Evolutionary conservation across 2,329 filamentous ascomycete genomes (phyloP).

Genomic region (Colletotrichum higginsianum): DNA sequence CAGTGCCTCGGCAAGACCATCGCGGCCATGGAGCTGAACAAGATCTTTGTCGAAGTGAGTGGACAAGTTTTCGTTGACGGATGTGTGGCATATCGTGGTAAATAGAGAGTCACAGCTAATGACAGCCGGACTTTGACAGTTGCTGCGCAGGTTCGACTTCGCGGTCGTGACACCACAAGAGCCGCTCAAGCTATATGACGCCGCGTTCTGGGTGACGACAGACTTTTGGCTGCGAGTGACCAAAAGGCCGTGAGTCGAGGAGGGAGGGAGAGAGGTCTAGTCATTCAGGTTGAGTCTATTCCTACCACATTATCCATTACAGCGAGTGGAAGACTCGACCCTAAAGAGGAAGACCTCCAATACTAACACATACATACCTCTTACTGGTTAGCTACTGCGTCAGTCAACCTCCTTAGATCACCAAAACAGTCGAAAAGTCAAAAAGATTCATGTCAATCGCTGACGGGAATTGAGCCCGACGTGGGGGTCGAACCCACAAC

Average conservation of each 20-base stretch:
- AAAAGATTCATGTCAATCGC: neutral
- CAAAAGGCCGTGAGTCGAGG: neutral
- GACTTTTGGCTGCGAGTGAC: constrained; percentile 45
- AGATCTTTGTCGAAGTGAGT: constrained; percentile 59
- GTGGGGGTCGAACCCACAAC: constrained; percentile 65
- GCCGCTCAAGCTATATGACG: constrained; percentile 43
- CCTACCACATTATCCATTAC: too few species aligned
- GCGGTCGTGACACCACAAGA: constrained; percentile 42
- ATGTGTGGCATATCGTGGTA: accelerated
- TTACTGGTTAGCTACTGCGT: too few species aligned
- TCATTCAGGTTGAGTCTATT: too few species aligned
- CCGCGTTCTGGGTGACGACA: constrained; percentile 44
- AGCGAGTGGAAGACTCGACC: too few species aligned
- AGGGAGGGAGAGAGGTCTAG: too few species aligned
- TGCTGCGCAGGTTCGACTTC: constrained; percentile 44
- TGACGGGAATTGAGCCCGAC: constrained; percentile 24
- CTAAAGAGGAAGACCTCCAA: too few species aligned
- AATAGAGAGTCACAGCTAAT: neutral
- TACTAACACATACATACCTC: too few species aligned
- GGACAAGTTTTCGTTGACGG: too few species aligned
- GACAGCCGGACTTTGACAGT: constrained; percentile 45
- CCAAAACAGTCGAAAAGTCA: too few species aligned
- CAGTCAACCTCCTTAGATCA: too few species aligned
- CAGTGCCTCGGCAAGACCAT: constrained; percentile 63
- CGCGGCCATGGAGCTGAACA: constrained; percentile 60